Evolutionary conservation across 805 yeast genomes (phyloP).

Genomic region (Metschnikowia continentalis): DNA sequence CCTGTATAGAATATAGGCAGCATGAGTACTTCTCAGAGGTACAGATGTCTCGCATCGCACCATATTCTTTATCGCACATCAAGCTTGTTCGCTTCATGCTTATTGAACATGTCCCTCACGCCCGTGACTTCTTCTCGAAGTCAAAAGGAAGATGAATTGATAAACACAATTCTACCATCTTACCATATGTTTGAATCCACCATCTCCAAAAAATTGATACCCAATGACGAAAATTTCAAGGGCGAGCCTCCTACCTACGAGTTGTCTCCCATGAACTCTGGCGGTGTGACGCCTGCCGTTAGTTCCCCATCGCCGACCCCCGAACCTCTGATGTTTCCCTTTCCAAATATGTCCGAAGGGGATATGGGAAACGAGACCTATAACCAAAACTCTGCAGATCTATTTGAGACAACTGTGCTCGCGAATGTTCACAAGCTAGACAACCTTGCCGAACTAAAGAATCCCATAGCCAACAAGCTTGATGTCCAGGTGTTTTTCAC

Average conservation of each 20-base stretch:
- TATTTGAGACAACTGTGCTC: slow-evolving; percentile 39
- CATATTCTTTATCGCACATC: not conserved
- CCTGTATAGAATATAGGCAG: not conserved
- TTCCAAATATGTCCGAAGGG: slow-evolving; percentile 9
- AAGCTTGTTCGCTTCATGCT: not conserved
- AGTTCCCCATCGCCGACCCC: slow-evolving; percentile 3
- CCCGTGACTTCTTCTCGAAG: slow-evolving; percentile 11
- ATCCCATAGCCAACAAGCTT: slow-evolving; percentile 22
- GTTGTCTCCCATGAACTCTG: slow-evolving; percentile 17
- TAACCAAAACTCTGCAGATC: slow-evolving; percentile 15
- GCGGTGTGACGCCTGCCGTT: slow-evolving; percentile 15
- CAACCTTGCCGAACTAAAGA: slow-evolving; percentile 23
- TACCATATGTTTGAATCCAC: slow-evolving; percentile 44
- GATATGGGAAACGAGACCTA: slow-evolving; percentile 8
- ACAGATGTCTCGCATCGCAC: too few species aligned
- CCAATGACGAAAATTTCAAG: slow-evolving; percentile 35
- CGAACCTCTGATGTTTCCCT: slow-evolving; percentile 12
- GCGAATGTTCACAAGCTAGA: slow-evolving; percentile 40
- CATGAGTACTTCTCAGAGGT: not conserved
- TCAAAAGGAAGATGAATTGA: slow-evolving; percentile 24
- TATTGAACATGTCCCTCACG: slow-evolving; percentile 7
- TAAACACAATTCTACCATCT: slow-evolving; percentile 39
- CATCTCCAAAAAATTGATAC: slow-evolving; percentile 33
- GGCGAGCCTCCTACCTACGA: slow-evolving; percentile 39
- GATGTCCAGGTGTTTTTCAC: slow-evolving; percentile 35